These are phyloP conservation scores for Umbelopsis sp. DNA, from an alignment of 371 early-diverging fungal species.

Conservation along the genomic window DNA sequence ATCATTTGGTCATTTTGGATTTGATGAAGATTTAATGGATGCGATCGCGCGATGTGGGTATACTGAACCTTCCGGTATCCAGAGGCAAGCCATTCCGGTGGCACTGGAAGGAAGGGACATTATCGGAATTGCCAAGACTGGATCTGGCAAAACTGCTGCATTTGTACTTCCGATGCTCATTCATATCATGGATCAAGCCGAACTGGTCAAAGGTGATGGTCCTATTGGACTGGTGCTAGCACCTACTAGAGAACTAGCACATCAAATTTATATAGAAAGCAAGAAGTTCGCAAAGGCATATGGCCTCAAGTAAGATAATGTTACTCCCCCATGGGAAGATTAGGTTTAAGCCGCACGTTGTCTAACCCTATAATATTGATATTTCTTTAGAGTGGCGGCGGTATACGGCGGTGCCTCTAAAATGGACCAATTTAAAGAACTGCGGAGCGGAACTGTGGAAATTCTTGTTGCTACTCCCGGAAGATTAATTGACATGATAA, in stretches of 20 bases:
- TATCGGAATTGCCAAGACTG: conserved; percentile 90
- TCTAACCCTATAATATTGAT: background rate
- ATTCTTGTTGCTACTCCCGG: conserved; percentile 96
- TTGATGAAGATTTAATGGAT: conserved; percentile 73
- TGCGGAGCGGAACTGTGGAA: conserved; percentile 82
- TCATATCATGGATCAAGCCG: conserved; percentile 84
- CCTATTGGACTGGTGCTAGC: conserved; percentile 79
- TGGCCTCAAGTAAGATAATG: conserved; percentile 52
- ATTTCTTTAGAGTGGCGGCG: conserved; percentile 56
- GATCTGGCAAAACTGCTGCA: conserved; percentile 79
- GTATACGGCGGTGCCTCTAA: conserved; percentile 94
- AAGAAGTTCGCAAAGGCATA: conserved; percentile 81
- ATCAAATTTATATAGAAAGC: conserved; percentile 84
- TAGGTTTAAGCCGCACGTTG: background rate
- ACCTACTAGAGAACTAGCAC: conserved; percentile 91
- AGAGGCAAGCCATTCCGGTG: conserved; percentile 79
- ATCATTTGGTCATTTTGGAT: conserved; percentile 89
- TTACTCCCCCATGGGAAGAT: background rate
- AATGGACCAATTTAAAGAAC: conserved; percentile 85
- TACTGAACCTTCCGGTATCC: conserved; percentile 79
- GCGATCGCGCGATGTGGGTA: conserved; percentile 67
- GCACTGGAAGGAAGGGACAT: conserved; percentile 81
- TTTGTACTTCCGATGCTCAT: conserved; percentile 85
- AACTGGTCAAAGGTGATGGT: conserved; percentile 69
- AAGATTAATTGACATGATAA: conserved; percentile 94